Evolutionary conservation across 345 rosid genomes (phyloP).

Genomic region (Anastatica hierochuntica): DNA sequence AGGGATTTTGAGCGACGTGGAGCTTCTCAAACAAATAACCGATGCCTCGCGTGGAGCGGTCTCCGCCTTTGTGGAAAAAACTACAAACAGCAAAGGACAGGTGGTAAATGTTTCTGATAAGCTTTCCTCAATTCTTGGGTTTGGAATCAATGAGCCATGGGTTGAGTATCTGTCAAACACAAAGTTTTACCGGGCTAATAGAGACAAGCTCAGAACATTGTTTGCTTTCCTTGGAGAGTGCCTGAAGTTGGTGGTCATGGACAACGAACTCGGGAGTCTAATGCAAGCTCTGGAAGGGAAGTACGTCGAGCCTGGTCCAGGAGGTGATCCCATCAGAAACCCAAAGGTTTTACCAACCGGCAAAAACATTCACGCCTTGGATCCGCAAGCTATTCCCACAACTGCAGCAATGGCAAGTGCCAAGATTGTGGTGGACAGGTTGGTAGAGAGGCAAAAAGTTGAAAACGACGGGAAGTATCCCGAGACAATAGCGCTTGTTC

Average conservation of each 20-base stretch:
- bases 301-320: constrained; percentile 95
- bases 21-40: constrained; percentile 90
- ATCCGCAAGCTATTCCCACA: constrained; percentile 96
- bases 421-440: constrained; percentile 75
- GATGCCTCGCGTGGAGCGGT: constrained; percentile 92
- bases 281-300: constrained; percentile 96
- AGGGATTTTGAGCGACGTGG: constrained; percentile 86
- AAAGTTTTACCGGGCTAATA: constrained; percentile 79
- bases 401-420: constrained; percentile 98
- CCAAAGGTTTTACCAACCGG: constrained; percentile 97
- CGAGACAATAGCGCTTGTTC: constrained; percentile 86
- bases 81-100: constrained; percentile 82
- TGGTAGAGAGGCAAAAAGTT: constrained; percentile 77
- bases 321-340: constrained; percentile 96
- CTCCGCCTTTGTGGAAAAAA: constrained; percentile 60
- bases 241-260: constrained; percentile 80
- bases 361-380: constrained; percentile 95
- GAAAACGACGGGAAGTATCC: constrained; percentile 92
- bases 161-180: constrained; percentile 75
- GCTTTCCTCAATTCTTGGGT: constrained; percentile 73
- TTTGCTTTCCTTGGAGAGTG: constrained; percentile 85
- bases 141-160: constrained; percentile 97
- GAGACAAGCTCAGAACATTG: constrained; percentile 66
- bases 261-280: constrained; percentile 81
- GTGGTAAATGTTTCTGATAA: constrained; percentile 75